Evolutionary conservation across 176 grass and related monocot genomes (phyloP), one percentile per base, ranked within the genome.

Genomic region (Carex myosuroides): DNA sequence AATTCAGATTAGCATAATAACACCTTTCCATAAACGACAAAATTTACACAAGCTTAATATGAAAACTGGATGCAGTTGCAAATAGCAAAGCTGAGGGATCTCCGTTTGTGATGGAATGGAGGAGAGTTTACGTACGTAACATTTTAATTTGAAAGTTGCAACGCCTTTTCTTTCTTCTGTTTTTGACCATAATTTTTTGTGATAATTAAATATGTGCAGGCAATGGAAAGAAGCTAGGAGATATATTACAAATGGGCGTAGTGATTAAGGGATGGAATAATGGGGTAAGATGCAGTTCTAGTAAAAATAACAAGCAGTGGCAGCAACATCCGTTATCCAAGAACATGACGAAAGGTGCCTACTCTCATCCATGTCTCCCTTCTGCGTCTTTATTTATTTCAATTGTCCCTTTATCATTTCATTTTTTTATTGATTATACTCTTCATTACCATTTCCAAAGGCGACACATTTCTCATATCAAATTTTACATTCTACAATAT

Each of bases 321-420:
- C 73, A 64, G 60, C 64, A 57, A 16, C 73, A 65, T 70, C 42
- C 61, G 32, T 68, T 86, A 86, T 86, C 84, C 59, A 80, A 80
- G 69, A 64, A 24, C 24, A 68, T 1, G 13, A 69, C 59, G 16
- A 61, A 80, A 67, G 84, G 84, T 86, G 75, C 67, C 68, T 42
- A 66, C 58, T 56, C 72, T 77, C 60, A 52, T 68, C 84, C 39
- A 67, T 82, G 79, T 18, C 44, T 64, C 26, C 41, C 2, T 82
- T 67, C 20, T 48, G 20, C 52, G 18, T 81, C 60, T 82, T 86
- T 86, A 21, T 68, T 86, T 56, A 14, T 65, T 21, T 44, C 50
- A 18, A 39, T 86, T 63, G 44, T 70, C 22, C 29, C 21, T 80
- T 80, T 61, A 44, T 61, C 20, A 16, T 79, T 54, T 57, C 13